Percentiles rank a stretch among this genome's conserved stretches.
phyloP scores from a whole-genome alignment of 257 asterid genomes.

The Gentiana straminea region DNA sequence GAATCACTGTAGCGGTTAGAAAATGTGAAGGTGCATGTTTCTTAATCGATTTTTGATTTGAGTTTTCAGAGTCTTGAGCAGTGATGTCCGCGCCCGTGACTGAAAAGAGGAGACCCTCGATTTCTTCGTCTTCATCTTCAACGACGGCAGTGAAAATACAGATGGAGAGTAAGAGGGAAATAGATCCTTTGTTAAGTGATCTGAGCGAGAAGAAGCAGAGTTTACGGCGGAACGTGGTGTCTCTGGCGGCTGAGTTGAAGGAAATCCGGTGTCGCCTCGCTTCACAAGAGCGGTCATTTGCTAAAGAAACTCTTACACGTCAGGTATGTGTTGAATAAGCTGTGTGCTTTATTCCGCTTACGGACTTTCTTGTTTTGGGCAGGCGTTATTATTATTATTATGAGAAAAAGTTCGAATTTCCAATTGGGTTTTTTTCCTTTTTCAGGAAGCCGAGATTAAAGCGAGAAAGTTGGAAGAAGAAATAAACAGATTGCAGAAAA shows the following conservation, averaged over 20 bases:
- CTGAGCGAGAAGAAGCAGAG: conserved; percentile 68
- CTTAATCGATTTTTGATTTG: not conserved
- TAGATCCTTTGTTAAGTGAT: conserved; percentile 75
- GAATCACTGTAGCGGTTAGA: not conserved
- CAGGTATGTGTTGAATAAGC: conserved; percentile 26
- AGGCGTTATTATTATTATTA: conserved; percentile 1
- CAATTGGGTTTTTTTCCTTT: not conserved
- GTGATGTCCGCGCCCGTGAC: conserved; percentile 8
- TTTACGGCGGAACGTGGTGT: conserved; percentile 72
- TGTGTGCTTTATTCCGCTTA: not conserved
- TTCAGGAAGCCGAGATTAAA: conserved; percentile 67
- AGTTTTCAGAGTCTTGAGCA: not conserved
- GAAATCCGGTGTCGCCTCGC: conserved; percentile 61
- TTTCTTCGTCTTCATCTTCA: not conserved
- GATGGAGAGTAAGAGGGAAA: conserved; percentile 13
- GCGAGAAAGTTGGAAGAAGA: conserved; percentile 61
- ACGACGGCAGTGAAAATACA: not conserved
- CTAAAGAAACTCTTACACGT: conserved; percentile 39
- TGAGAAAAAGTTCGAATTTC: not conserved
- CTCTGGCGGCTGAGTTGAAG: conserved; percentile 75
- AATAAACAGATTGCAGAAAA: conserved; percentile 45
- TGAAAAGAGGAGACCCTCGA: conserved; percentile 11
- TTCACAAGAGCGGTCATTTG: conserved; percentile 40
- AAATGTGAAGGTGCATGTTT: not conserved
- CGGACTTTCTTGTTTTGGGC: conserved; percentile 3